A percentile compares a stretch with the other conserved stretches of the same genome.
These are phyloP conservation scores for Fusarium napiforme DNA, from an alignment of 2,329 filamentous ascomycete species.

Conservation along the genomic window DNA sequence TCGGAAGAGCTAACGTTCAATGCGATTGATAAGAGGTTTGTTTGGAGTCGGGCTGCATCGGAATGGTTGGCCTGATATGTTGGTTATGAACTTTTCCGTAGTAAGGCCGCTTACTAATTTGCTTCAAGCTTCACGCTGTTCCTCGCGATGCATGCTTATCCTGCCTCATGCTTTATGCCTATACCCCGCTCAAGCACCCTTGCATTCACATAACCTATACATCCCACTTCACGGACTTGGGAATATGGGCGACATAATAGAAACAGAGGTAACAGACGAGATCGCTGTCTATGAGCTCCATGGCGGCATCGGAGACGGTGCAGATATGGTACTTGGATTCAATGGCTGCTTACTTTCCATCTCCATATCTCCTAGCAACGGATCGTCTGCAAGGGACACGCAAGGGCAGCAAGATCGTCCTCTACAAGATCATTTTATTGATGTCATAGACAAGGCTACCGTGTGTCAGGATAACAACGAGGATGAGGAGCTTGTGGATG, in stretches of 20 bases:
- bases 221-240: rapidly evolving
- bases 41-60: neutral
- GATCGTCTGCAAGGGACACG: neutral
- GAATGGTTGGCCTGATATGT: neutral
- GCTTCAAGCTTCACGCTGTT: too few species aligned
- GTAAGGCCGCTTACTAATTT: neutral
- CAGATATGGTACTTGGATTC: neutral
- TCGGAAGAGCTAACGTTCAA: rapidly evolving
- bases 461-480: neutral
- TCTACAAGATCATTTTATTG: neutral
- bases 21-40: neutral
- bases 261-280: rapidly evolving
- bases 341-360: neutral
- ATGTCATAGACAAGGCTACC: neutral
- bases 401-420: rapidly evolving
- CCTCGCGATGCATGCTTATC: too few species aligned
- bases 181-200: neutral
- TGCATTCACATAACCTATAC: too few species aligned
- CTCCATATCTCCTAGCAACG: neutral
- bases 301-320: neutral
- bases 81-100: neutral
- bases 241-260: neutral
- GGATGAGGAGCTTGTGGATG: neutral
- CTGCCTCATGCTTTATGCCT: neutral
- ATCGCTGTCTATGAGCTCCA: neutral